Base-by-base conservation (phyloP, 768 basidiomycete genomes). In the Pisolithus microcarpus region DNA sequence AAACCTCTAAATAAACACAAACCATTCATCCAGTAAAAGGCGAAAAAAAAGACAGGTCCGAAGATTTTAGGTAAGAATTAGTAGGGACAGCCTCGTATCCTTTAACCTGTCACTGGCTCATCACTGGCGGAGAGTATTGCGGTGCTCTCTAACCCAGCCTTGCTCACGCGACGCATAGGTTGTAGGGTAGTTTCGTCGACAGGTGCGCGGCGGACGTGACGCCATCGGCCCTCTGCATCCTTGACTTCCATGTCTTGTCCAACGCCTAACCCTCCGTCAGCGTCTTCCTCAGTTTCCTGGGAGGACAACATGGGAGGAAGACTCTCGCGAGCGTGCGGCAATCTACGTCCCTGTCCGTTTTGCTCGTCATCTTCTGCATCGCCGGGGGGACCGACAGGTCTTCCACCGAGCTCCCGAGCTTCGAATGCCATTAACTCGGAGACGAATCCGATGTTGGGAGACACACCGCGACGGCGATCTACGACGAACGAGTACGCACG, bases 391-490 rank as follows among this genome's bases (percentile, higher is more conserved):
- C 51, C 48, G 9, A 13, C 18, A 48, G 65, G 61, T 58, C 69
- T 61, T 81, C 48, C 87, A 75, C 53, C 93, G 82, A 46, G 94
- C 73, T 68, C 95, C 88, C 62, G 84, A 63, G 95, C 92, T 70
- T 98, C 94, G 61, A 94, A 96, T 43, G 83, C 86, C 94, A 96
- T 96, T 39, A 98, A 78, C 67, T 96, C 93, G 4, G 90, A 91
- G 40, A 97, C 92, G 68, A 98, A 98, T 7, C 95, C 95, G 55
- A 98, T 95, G 63, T 96, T 97, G 9, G 94, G 95, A 13, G 90
- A 93, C 57, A 97, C 95, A 56, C 92, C 92, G 58, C 91, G 91
- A 34, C 95, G 82, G 8, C 92, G 81, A 59, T 94, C 94, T 38
- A 91, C 78, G 23, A 98, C 94, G 62, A 92, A 96, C 0, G 85